Evolutionary conservation across 331 rosid genomes (phyloP), one percentile per base, ranked within the genome.

Genomic region (Quercus phellos): DNA sequence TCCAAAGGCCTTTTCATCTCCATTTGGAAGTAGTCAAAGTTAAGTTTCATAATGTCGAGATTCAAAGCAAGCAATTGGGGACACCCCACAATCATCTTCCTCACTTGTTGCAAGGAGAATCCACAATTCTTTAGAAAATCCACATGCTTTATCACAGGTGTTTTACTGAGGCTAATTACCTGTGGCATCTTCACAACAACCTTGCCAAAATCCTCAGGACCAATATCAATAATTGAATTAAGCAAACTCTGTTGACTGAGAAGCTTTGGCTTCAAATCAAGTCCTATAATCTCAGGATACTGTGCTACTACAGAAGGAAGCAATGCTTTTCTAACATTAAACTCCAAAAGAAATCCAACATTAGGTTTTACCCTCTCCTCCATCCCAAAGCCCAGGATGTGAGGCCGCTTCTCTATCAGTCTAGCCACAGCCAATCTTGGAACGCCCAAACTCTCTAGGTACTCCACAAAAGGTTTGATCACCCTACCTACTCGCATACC

Each of bases 131-230:
- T 89, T 11, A 93, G 88, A 76, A 93, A 95, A 79, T 85, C 93
- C 27, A 90, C 85, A 74, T 93, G 99, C 87, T 85, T 95, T 76
- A 87, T 79, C 89, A 88, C 80, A 69, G 98, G 90, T 66, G 87
- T 82, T 30, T 53, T 86, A 42, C 83, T 83, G 78, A 95, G 97
- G 89, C 90, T 95, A 67, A 93, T 90, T 64, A 91, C 85, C 77
- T 90, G 99, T 12, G 98, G 99, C 98, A 95, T 95, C 87, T 90
- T 95, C 88, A 87, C 99, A 51, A 94, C 85, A 68, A 92, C 87
- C 72, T 86, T 77, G 50, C 97, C 97, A 10, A 94, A 92, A 61
- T 92, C 97, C 75, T 88, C 88, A 3, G 80, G 77, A 70, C 73
- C 84, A 79, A 94, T 78, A 82, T 87, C 91, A 70, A 91, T 84